Evolutionary conservation across 371 early-diverging fungal genomes (phyloP).

Genomic region (Homolaphlyctis polyrhiza): DNA sequence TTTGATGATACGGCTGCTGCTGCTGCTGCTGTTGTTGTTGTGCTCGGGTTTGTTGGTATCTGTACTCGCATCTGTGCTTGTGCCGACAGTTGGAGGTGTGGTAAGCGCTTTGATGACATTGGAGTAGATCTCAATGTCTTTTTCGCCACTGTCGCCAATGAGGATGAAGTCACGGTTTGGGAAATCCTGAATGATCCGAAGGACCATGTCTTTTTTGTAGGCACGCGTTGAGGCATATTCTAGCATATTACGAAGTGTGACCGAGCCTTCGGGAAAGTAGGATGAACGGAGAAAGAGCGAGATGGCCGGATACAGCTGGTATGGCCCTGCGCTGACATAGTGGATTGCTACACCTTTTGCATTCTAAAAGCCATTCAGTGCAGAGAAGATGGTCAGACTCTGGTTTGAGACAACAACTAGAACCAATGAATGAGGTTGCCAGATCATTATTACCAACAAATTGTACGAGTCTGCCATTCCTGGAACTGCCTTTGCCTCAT

Average conservation of each 20-base stretch:
- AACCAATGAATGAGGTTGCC: neutral
- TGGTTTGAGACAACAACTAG: conserved; percentile 3
- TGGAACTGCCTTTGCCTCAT: conserved; percentile 49
- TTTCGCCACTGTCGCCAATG: conserved; percentile 88
- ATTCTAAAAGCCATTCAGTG: conserved; percentile 13
- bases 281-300: conserved; percentile 60
- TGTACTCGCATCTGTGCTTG: too few species aligned
- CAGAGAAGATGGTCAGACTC: too few species aligned
- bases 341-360: conserved; percentile 70
- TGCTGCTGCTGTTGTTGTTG: conserved; percentile 27
- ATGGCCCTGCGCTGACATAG: conserved; percentile 89
- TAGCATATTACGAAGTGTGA: conserved; percentile 52
- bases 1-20: conserved; percentile 63
- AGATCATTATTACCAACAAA: conserved; percentile 50
- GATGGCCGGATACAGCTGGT: conserved; percentile 75
- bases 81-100: too few species aligned
- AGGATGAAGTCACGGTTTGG: conserved; percentile 81
- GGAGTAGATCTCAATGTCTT: conserved; percentile 77
- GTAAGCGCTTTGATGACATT: conserved; percentile 47
- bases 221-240: conserved; percentile 34
- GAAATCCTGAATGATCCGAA: conserved; percentile 52
- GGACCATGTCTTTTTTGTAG: conserved; percentile 60
- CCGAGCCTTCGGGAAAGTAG: conserved; percentile 76
- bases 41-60: neutral
- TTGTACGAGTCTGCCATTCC: conserved; percentile 72